Conservation (phyloP, 768 basidiomycete genomes). For the Naganishia kalamii region DNA sequence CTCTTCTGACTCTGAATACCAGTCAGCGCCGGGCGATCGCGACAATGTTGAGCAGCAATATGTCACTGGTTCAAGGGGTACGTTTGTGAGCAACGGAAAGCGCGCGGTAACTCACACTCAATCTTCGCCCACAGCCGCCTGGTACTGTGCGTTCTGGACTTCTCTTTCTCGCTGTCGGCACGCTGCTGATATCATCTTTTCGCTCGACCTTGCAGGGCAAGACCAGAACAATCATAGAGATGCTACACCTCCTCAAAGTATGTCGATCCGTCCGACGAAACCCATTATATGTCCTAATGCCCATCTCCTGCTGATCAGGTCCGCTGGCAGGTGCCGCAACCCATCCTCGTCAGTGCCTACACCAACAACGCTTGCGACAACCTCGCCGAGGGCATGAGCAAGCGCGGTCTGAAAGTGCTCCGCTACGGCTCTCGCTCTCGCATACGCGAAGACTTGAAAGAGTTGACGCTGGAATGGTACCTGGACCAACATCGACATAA, state of each 20-base stretch:
- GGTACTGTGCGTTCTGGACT: conserved; percentile 27
- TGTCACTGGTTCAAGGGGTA: conserved; percentile 83
- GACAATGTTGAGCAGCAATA: conserved; percentile 70
- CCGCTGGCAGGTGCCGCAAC: conserved; percentile 74
- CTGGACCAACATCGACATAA: conserved; percentile 55
- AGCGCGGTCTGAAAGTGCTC: conserved; percentile 56
- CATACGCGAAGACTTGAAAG: conserved; percentile 55
- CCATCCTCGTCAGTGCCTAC: conserved; percentile 84
- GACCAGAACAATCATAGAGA: conserved; percentile 83
- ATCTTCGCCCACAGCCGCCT: conserved; percentile 25
- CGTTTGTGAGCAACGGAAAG: conserved; percentile 38
- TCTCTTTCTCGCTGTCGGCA: neutral
- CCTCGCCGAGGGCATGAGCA: conserved; percentile 62
- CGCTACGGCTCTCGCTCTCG: conserved; percentile 65
- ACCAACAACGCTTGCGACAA: conserved; percentile 92
- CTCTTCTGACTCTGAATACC: conserved; percentile 61
- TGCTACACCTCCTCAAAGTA: conserved; percentile 72
- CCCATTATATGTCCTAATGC: neutral
- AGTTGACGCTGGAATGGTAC: conserved; percentile 61
- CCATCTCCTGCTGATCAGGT: conserved; percentile 48
- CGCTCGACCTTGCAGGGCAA: conserved; percentile 59
- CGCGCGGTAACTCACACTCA: conserved; percentile 1
- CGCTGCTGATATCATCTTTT: conserved; percentile 11
- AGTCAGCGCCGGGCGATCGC: conserved; percentile 80
- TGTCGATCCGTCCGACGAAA: neutral